Base-by-base conservation (phyloP, 192 early-diverging fungal genomes). In the Phlyctochytrium bullatum region DNA sequence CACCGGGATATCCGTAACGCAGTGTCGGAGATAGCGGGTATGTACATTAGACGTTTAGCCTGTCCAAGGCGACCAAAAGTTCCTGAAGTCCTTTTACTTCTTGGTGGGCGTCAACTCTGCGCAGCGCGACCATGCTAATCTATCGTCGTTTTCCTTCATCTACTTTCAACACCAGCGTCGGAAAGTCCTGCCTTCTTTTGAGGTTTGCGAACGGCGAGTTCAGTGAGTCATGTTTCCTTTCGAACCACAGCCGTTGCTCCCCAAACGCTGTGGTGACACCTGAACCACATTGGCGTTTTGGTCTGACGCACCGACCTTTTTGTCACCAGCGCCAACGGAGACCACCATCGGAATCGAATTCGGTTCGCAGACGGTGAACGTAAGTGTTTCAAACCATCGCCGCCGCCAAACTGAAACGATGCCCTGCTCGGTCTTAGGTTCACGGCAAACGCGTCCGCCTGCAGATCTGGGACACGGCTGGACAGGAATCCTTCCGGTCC, bases 381-480 rank as follows among this genome's bases (percentile, higher is more conserved):
- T 75, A 6, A 25, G 68, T n/a, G 47, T 16, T n/a, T 50, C 47
- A n/a, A n/a, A 50, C 14, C n/a, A 16, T 50, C 14, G n/a, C 12
- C 47, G 14, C 14, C n/a, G n/a, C n/a, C 47, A 12, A 50, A 16
- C 47, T n/a, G n/a, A n/a, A 50, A 12, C n/a, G 12, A 12, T 16
- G n/a, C 12, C 61, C 14, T 32, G 25, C 20, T 25, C 25, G 20
- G 33, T 10, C 20, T 28, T 36, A 84, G 80, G 73, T 90, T 17
- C 87, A 90, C 63, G 87, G 86, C 57, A 93, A 92, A 67, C 81
- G 87, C 69, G 88, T 96, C 71, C 94, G 94, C 76, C 83, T 96
- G 14, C 92, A 96, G 71, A 93, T 96, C 62, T 97, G 95, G 95
- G 94, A 95, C 67, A 94, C 93, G n/a, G 90, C 89, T 72, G 68